Base-by-base conservation (phyloP, 129 eudicot species). In the Flaveria linearis region DNA sequence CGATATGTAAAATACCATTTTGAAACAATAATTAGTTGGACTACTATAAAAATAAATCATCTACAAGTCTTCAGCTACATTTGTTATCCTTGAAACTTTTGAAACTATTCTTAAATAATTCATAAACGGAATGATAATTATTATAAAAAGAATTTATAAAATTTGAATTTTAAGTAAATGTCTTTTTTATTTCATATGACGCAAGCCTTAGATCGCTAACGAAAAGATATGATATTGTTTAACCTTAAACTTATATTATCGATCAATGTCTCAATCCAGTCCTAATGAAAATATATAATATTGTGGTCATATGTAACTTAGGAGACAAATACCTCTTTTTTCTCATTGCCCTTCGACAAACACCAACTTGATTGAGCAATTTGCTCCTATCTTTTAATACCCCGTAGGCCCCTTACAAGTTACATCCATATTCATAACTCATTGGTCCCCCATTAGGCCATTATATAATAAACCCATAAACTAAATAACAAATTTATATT, bases 341-440 rank as follows among this genome's bases (percentile, higher is more conserved):
- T 20, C 71, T 36, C 25, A 49, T 39, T 67, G 52, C 71, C 71
- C 16, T 45, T 41, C 14, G 23, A 45, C 50, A 39, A 67, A 67
- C 71, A 41, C 71, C 72, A 43, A 42, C 33, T 11, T 68, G 30
- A 42, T 11, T 68, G 53, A 8, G 55, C 52, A 33, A 42, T 68
- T 41, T 43, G 33, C 28, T 68, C 55, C 50, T 43, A 9, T n/a
- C 53, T 68, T 68, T 9, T 25, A 61, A 12, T 25, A 10, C 9
- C 39, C 16, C 16, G n/a, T 61, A 6, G 42, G 67, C 67, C 67
- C 36, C 67, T 61, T 61, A 26, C 17, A 25, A 61, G 9, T 66
- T 20, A 20, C 71, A 66, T 66, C 16, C 71, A 66, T 39, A 13
- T 3, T 49, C 16, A 10, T 9, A 9, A 36, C 62, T 65, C 50